Conservation (phyloP, 139 green algal genomes). For the Coccomyxa sp. region DNA sequence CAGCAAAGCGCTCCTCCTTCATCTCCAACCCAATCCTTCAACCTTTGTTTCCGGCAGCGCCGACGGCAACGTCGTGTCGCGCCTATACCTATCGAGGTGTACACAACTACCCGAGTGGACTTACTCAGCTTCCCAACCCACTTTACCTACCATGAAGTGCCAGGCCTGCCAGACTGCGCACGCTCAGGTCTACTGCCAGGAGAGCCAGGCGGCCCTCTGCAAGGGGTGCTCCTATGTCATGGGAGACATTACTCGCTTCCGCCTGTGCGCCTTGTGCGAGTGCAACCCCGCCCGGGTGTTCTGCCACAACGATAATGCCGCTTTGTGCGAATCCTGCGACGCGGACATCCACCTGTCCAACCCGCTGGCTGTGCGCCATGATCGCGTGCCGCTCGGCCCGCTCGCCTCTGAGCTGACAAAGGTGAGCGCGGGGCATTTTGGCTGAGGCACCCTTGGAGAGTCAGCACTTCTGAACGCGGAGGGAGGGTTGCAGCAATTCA, state of each 20-base stretch:
- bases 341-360: constrained; percentile 36
- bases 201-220: not conserved
- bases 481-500: no score
- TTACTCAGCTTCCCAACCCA: no score
- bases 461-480: no score
- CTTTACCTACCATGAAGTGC: not conserved
- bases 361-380: constrained; percentile 23
- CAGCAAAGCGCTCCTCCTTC: no score
- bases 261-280: constrained; percentile 23
- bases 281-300: constrained; percentile 17
- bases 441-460: no score
- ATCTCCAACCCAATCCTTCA: no score
- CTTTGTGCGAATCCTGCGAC: constrained; percentile 41
- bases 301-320: constrained; percentile 37
- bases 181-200: not conserved
- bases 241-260: not conserved
- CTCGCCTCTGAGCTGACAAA: not conserved
- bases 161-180: not conserved
- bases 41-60: no score
- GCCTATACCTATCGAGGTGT: no score
- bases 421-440: not conserved
- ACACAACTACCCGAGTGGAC: no score
- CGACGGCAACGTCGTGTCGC: no score
- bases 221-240: not conserved
- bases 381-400: constrained; percentile 11